These are phyloP conservation scores for Hypsizygus ulmarius DNA, from an alignment of 1,284 basidiomycete species.

Conservation along the genomic window DNA sequence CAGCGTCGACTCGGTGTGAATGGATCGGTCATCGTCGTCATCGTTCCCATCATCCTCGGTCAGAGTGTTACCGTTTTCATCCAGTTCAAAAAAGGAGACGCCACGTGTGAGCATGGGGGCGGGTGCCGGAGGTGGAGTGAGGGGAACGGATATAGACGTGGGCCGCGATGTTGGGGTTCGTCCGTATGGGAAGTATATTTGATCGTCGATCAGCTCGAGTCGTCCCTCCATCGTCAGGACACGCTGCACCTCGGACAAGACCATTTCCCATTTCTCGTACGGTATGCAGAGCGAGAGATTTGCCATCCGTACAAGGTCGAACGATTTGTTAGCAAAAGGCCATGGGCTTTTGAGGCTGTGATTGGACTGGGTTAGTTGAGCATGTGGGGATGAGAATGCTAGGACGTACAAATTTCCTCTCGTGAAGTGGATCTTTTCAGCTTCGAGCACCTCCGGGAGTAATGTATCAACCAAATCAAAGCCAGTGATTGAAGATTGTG, in stretches of 20 bases:
- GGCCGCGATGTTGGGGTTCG: slow-evolving; percentile 19
- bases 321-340: slow-evolving; percentile 58
- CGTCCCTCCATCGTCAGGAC: slow-evolving; percentile 59
- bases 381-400: slow-evolving; percentile 5
- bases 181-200: slow-evolving; percentile 59
- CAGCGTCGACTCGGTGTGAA: slow-evolving; percentile 28
- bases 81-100: slow-evolving; percentile 16
- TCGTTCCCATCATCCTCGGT: slow-evolving; percentile 21
- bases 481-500: slow-evolving; percentile 51
- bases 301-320: slow-evolving; percentile 71
- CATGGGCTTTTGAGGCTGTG: slow-evolving; percentile 50
- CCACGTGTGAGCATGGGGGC: slow-evolving; percentile 6
- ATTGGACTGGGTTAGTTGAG: slow-evolving; percentile 8
- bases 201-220: slow-evolving; percentile 71
- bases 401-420: slow-evolving; percentile 63
- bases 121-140: slow-evolving; percentile 11
- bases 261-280: slow-evolving; percentile 50
- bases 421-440: slow-evolving; percentile 52
- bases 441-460: slow-evolving; percentile 36
- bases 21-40: slow-evolving; percentile 28
- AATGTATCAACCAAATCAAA: slow-evolving; percentile 61
- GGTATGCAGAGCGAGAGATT: slow-evolving; percentile 62
- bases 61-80: slow-evolving; percentile 6
- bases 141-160: slow-evolving; percentile 5
- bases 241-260: slow-evolving; percentile 58